Percentiles rank a stretch among this genome's conserved stretches.
Conservation (phyloP, 2,329 filamentous ascomycete species). For the Neofusicoccum sp. region DNA sequence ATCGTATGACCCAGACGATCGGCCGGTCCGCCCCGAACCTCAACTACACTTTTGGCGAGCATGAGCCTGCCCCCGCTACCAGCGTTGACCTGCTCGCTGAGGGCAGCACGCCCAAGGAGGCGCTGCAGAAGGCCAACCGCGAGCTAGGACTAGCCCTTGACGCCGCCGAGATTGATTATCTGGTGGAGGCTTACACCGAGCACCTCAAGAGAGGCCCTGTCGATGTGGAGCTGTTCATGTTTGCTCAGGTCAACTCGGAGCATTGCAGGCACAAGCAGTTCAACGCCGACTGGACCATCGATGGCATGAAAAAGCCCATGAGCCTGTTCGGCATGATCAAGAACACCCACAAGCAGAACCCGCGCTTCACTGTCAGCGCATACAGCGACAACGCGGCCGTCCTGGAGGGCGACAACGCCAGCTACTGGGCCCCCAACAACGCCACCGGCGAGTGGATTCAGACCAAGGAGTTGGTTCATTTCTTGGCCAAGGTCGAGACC, state of each 20-base stretch:
- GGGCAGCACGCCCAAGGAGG: constrained; percentile 63
- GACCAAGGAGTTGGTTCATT: constrained; percentile 81
- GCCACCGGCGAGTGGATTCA: constrained; percentile 84
- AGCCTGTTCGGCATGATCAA: constrained; percentile 95
- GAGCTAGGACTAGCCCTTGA: constrained; percentile 83
- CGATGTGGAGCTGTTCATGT: constrained; percentile 98
- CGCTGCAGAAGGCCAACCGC: constrained; percentile 79
- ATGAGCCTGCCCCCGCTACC: constrained; percentile 62
- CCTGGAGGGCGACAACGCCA: constrained; percentile 67
- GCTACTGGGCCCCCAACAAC: constrained; percentile 85
- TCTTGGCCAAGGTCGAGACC: constrained; percentile 92
- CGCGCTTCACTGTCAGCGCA: constrained; percentile 83
- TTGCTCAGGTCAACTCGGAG: constrained; percentile 98
- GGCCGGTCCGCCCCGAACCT: constrained; percentile 66
- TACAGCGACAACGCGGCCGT: constrained; percentile 99
- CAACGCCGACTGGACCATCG: constrained; percentile 94
- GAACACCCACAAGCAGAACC: constrained; percentile 80
- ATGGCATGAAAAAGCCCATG: constrained; percentile 74
- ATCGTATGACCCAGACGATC: constrained; percentile 93
- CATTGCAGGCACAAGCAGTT: constrained; percentile 89
- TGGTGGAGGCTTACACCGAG: constrained; percentile 77
- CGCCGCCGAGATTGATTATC: constrained; percentile 84
- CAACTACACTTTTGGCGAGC: constrained; percentile 74
- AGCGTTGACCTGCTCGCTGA: constrained; percentile 72
- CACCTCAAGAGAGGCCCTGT: constrained; percentile 66